Base-by-base conservation (phyloP, 2,329 filamentous ascomycete species). In the Cryphonectria nitschkei region DNA sequence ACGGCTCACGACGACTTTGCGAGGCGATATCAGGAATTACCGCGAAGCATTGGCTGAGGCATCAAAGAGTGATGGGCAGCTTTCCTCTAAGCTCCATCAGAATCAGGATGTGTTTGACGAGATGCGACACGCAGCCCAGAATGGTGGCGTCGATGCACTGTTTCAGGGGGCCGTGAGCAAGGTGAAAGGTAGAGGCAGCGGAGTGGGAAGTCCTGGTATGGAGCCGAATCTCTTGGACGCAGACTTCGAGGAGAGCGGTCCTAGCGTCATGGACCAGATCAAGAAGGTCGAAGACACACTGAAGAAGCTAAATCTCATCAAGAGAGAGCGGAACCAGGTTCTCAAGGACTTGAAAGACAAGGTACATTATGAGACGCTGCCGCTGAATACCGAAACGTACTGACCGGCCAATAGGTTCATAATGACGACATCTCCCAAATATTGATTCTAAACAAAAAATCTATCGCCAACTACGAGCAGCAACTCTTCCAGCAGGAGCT, bases 341-440 rank as follows among this genome's bases (percentile, higher is more conserved):
- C 82, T 99, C 74, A 98, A 98, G 80, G 96, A 99, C 81, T 85
- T 99, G 75, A 99, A 99, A 81, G 95, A 98, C 75, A 98, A 97
- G 90, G 96, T 97, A 81, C 14, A 16, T 16, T 46, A 16, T 6
- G 43, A 19, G n/a, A 37, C 60, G 41, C 26, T 9, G 29, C 63
- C 41, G 3, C 16, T 52, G 22, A 54, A 63, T 11, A 26, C 67
- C 66, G 22, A 50, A 39, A 41, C 7, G 3, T 60, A 70, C 76
- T 78, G 70, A 81, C 70, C 64, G 22, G 37, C 37, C 22, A 26
- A 13, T 68, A 98, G 95, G 92, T 95, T 68, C 95, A 97, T 81
- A 94, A 92, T 75, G 97, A 99, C 78, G 97, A 99, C 77, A 99
- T 99, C 74, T 98, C 95, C 6, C 96, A 97, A 78, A 95, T 98